phyloP scores from a whole-genome alignment of 2,329 filamentous ascomycete genomes.

The Diaporthe vexans region DNA sequence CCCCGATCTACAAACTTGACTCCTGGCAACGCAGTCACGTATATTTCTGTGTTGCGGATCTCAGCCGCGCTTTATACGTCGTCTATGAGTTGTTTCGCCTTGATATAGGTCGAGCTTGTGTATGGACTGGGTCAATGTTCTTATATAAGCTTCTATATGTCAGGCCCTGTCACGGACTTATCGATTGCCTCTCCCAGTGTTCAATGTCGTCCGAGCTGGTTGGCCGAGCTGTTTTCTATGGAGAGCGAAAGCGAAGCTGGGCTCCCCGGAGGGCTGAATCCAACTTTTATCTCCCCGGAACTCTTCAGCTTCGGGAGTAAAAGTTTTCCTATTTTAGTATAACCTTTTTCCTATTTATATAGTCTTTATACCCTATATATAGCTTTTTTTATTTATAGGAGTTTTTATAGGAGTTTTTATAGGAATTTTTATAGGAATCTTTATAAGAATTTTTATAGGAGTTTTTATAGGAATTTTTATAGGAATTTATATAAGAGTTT shows the following conservation, averaged over 20 bases:
- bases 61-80: background rate
- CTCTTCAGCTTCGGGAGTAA: no score
- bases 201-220: background rate
- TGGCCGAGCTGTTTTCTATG: background rate
- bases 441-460: no score
- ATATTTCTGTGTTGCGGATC: background rate
- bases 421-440: no score
- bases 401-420: no score
- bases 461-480: no score
- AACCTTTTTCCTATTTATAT: no score
- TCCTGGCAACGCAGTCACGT: background rate
- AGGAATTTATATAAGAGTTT: no score
- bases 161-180: background rate
- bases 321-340: no score
- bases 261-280: background rate
- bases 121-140: slow-evolving; percentile 15
- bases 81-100: slow-evolving; percentile 11
- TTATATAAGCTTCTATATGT: slow-evolving; percentile 11
- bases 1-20: background rate
- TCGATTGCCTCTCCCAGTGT: background rate
- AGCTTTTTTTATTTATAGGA: no score
- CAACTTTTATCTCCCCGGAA: background rate
- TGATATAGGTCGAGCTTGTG: slow-evolving; percentile 4
- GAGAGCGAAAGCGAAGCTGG: slow-evolving; percentile 9
- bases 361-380: no score